These are phyloP conservation scores for Samsoniella hepiali DNA, from an alignment of 2,329 filamentous ascomycete genomes.

Conservation along the genomic window DNA sequence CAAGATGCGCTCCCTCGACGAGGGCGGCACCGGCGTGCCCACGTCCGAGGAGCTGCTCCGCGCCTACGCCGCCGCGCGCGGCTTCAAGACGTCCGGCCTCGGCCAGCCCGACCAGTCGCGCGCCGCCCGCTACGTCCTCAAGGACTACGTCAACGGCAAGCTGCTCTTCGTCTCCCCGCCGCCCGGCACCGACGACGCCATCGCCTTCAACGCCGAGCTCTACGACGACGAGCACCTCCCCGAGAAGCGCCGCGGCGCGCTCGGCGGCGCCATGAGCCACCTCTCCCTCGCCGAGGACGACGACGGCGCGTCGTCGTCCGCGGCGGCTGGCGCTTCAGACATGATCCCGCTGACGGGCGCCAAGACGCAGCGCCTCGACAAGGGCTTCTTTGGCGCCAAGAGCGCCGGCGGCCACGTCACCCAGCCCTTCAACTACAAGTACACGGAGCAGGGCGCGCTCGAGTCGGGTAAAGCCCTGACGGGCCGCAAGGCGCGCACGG, in stretches of 20 bases:
- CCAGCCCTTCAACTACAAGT: conserved; percentile 86
- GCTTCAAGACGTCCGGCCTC: conserved; percentile 84
- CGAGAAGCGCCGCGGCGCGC: conserved; percentile 68
- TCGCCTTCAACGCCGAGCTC: conserved; percentile 82
- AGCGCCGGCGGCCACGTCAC: conserved; percentile 63
- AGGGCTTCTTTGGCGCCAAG: conserved; percentile 77
- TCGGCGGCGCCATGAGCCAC: conserved; percentile 50
- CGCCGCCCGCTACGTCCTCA: conserved; percentile 83
- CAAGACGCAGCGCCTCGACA: conserved; percentile 78
- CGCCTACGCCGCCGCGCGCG: conserved; percentile 83
- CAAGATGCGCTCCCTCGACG: conserved; percentile 72
- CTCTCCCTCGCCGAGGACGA: conserved; percentile 39
- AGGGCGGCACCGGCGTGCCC: conserved; percentile 85
- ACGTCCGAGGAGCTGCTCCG: conserved; percentile 81
- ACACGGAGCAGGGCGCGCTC: conserved; percentile 69
- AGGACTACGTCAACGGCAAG: conserved; percentile 97
- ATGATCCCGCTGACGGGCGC: conserved; percentile 52
- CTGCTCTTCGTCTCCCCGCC: conserved; percentile 89
- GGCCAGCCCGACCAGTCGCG: conserved; percentile 92
- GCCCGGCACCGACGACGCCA: conserved; percentile 65
- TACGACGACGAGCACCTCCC: conserved; percentile 83
- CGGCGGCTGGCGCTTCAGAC: conserved; percentile 42
- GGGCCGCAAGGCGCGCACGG: conserved; percentile 76
- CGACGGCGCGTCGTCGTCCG: conserved; percentile 27
- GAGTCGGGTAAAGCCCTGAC: conserved; percentile 62